Evolutionary conservation across 73 alveolate species (phyloP), one percentile per base, ranked within the genome.

Genomic region (Paramecium biaurelia): DNA sequence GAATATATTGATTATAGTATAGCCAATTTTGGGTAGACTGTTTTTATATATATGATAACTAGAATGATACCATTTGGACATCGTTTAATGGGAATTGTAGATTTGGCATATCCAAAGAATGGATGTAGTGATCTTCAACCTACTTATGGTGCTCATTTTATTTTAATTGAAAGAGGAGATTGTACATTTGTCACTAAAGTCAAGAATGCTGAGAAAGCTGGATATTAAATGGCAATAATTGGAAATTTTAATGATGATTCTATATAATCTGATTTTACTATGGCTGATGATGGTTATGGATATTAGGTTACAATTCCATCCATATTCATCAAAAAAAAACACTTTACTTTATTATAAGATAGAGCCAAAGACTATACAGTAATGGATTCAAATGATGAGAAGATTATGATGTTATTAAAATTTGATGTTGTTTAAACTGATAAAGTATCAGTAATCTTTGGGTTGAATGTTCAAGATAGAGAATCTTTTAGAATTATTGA

Each of bases 211-310:
- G 95, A 94, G 89, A 76, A 20, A 68, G 93, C 92, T 4, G 96
- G 97, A 49, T 90, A 85, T 76, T 76, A 86, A 38, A 89, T 94
- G 93, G 86, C 93, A 79, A 34, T 94, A 5, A 93, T 94, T 32
- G 96, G 85, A 9, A 89, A 94, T 79, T 70, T 92, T 85, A 34
- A 58, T 82, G 34, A 43, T 20, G 93, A 93, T 34, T 24, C 72
- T 14, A 86, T 86, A 11, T 53, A 87, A 53, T 53, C 34, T 57
- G 57, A 82, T 42, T 57, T 92, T 34, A 79, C 89, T 53, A 94
- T 94, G 95, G 93, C 97, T 14, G 97, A 94, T 92, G 97, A 94
- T 94, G 97, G 97, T 9, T 70, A 94, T 12, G 90, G 90, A 43
- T 79, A 42, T 34, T 43, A 79, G 90, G 90, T 79, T 2, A 5